phyloP scores from a whole-genome alignment of 1,284 basidiomycete genomes.

The Moesziomyces parantarcticus region DNA sequence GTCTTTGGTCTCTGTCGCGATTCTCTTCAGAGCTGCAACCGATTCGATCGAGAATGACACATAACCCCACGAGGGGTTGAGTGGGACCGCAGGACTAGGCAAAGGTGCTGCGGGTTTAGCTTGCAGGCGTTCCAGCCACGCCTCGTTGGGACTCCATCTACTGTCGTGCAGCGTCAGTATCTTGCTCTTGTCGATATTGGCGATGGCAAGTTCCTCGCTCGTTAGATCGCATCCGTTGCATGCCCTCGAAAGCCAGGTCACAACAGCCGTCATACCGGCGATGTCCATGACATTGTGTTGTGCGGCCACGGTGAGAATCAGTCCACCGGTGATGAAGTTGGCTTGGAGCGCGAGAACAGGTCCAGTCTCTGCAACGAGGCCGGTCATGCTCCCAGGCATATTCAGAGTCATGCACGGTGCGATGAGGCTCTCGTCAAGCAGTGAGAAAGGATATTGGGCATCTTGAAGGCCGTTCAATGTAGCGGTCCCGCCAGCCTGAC shows the following conservation, averaged over 20 bases:
- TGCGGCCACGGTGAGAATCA: slow-evolving; percentile 1
- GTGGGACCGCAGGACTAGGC: not conserved
- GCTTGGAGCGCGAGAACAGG: slow-evolving; percentile 1
- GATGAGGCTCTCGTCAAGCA: slow-evolving; percentile 8
- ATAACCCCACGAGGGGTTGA: not conserved
- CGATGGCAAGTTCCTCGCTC: not conserved
- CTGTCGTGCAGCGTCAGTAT: not conserved
- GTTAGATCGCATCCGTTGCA: not conserved
- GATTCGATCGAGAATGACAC: slow-evolving; percentile 1
- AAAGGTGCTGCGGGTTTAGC: not conserved
- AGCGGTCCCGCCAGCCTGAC: too few species aligned
- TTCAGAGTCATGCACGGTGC: slow-evolving; percentile 10
- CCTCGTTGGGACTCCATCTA: not conserved
- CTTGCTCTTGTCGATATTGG: slow-evolving; percentile 5
- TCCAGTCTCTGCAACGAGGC: slow-evolving; percentile 4
- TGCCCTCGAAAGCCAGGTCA: slow-evolving; percentile 7
- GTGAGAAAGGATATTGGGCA: slow-evolving; percentile 3
- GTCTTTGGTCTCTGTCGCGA: slow-evolving; percentile 4
- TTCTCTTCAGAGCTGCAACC: not conserved
- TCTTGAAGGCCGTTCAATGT: not conserved
- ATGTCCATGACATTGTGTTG: slow-evolving; percentile 14
- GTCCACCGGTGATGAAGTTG: not conserved
- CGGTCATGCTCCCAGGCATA: not conserved
- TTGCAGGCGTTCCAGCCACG: slow-evolving; percentile 1
- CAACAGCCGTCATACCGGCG: slow-evolving; percentile 1